These are phyloP conservation scores for Stephania japonica DNA, from an alignment of 164 flowering plant species.

Conservation along the genomic window DNA sequence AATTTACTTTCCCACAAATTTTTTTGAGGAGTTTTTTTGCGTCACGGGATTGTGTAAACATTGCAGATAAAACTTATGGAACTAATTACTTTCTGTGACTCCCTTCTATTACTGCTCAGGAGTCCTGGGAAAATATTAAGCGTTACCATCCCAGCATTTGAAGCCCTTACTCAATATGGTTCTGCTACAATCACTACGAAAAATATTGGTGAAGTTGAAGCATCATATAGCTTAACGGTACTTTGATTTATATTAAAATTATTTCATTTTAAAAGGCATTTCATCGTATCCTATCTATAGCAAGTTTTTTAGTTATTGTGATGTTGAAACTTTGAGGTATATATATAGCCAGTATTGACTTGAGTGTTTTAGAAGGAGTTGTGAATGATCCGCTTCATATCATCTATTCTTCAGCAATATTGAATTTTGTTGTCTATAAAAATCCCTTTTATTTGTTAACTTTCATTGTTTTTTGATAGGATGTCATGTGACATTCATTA, in stretches of 20 bases:
- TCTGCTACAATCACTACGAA: constrained; percentile 60
- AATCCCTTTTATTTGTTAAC: not conserved
- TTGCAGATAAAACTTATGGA: too few species aligned
- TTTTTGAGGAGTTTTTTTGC: too few species aligned
- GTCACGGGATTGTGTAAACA: too few species aligned
- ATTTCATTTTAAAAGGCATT: constrained; percentile 1
- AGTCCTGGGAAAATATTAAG: constrained; percentile 87
- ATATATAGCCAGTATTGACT: not conserved
- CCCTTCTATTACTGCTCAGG: constrained; percentile 35
- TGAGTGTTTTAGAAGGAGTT: not conserved
- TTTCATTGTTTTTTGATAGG: too few species aligned
- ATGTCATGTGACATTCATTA: not conserved
- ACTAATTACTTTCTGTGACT: not conserved
- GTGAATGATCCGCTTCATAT: not conserved
- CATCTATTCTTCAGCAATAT: not conserved
- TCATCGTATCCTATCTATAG: constrained; percentile 2
- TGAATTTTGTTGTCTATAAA: not conserved
- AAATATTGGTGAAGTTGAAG: constrained; percentile 85
- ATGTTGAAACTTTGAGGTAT: not conserved
- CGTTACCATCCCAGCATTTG: constrained; percentile 77
- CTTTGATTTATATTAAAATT: not conserved
- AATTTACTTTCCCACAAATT: too few species aligned
- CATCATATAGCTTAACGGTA: constrained; percentile 95
- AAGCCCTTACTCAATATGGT: constrained; percentile 89
- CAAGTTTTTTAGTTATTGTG: constrained; percentile 1